phyloP scores from a whole-genome alignment of 1,284 basidiomycete genomes.

The Malassezia obtusa region DNA sequence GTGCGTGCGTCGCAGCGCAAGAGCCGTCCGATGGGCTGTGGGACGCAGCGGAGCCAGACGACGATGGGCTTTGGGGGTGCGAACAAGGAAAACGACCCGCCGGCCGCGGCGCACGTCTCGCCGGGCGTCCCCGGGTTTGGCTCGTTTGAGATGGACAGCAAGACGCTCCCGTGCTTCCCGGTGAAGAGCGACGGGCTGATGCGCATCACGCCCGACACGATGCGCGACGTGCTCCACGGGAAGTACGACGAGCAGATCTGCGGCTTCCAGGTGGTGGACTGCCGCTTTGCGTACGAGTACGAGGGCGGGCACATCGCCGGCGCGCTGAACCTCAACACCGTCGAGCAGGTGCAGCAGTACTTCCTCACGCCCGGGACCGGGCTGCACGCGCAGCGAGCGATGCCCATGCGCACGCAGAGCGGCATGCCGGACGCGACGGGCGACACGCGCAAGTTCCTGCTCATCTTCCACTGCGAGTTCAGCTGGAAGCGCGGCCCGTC shows the following conservation, averaged over 20 bases:
- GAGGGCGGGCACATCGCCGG: conserved; percentile 83
- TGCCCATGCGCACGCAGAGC: conserved; percentile 56
- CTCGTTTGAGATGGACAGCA: conserved; percentile 56
- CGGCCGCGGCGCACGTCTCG: background rate
- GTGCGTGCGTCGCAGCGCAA: conserved; percentile 9
- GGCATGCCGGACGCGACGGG: conserved; percentile 54
- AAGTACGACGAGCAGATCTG: conserved; percentile 33
- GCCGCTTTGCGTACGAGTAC: conserved; percentile 95
- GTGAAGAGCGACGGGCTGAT: conserved; percentile 91
- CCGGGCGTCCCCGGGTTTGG: conserved; percentile 36
- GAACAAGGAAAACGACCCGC: conserved; percentile 9
- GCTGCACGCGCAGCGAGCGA: conserved; percentile 46
- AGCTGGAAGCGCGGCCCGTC: conserved; percentile 88
- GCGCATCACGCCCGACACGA: conserved; percentile 68
- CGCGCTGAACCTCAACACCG: conserved; percentile 84
- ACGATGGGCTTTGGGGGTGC: background rate
- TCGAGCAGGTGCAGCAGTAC: conserved; percentile 67
- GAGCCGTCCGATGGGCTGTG: background rate
- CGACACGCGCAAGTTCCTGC: conserved; percentile 61
- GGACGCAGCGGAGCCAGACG: conserved; percentile 3
- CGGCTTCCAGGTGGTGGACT: conserved; percentile 64
- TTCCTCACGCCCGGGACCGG: conserved; percentile 56
- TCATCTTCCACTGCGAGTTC: conserved; percentile 98
- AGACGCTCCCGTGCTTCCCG: conserved; percentile 83
- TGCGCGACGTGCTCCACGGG: conserved; percentile 35